Evolutionary conservation across 257 asterid species (phyloP).

Genomic region (Fraxinus pennsylvanica): DNA sequence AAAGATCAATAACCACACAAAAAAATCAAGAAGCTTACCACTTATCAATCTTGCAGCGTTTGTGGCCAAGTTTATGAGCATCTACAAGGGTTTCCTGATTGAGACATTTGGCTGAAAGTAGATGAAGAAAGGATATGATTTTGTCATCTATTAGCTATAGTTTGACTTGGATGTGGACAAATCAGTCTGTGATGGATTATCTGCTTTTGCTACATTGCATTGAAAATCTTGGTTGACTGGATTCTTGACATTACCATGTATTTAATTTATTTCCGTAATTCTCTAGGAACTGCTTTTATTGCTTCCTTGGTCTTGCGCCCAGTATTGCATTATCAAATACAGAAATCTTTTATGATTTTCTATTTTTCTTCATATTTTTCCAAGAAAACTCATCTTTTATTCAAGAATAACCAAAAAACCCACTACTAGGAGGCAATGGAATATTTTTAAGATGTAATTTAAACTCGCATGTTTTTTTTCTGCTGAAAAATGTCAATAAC

Average conservation of each 20-base stretch:
- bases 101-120: slow-evolving; percentile 74
- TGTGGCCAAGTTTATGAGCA: slow-evolving; percentile 98
- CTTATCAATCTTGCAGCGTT: slow-evolving; percentile 65
- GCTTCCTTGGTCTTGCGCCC: background rate
- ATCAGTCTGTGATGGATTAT: slow-evolving; percentile 7
- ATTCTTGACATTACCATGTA: background rate
- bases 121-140: slow-evolving; percentile 7
- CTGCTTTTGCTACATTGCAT: slow-evolving; percentile 19
- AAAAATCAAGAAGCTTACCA: too few relatives aligned
- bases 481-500: too few relatives aligned
- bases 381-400: background rate
- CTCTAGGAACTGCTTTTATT: background rate
- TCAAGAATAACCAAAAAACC: background rate
- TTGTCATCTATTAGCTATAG: background rate
- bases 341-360: background rate
- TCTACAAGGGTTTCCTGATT: slow-evolving; percentile 87
- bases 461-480: too few relatives aligned
- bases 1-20: too few relatives aligned
- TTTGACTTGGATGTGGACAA: slow-evolving; percentile 6
- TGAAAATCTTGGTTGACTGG: slow-evolving; percentile 7
- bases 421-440: background rate
- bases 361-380: background rate
- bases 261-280: background rate
- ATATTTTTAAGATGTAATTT: too few relatives aligned
- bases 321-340: background rate